These are phyloP conservation scores for Verticillium longisporum DNA, from an alignment of 2,329 filamentous ascomycete genomes.

Conservation along the genomic window DNA sequence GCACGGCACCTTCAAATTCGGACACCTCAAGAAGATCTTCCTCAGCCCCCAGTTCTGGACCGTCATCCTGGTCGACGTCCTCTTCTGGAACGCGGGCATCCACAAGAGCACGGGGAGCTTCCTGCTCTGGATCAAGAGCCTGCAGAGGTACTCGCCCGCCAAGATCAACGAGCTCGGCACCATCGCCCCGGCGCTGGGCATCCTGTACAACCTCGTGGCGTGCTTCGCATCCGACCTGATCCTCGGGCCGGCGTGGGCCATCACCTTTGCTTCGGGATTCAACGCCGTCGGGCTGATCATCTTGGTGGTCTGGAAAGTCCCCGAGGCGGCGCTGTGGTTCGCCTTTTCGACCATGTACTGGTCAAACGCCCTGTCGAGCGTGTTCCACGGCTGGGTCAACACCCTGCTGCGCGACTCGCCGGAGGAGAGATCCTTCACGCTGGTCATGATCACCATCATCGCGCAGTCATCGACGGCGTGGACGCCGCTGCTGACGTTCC, in stretches of 20 bases:
- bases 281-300: conserved; percentile 48
- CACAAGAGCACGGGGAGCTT: conserved; percentile 35
- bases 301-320: conserved; percentile 47
- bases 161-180: conserved; percentile 44
- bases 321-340: conserved; percentile 46
- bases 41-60: conserved; percentile 41
- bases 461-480: conserved; percentile 48
- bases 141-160: conserved; percentile 37
- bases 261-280: conserved; percentile 41
- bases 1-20: conserved; percentile 25
- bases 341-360: conserved; percentile 42
- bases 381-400: conserved; percentile 51
- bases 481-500: conserved; percentile 46
- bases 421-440: conserved; percentile 38
- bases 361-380: conserved; percentile 43
- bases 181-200: conserved; percentile 46
- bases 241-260: conserved; percentile 46
- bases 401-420: conserved; percentile 36
- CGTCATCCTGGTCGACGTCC: conserved; percentile 40
- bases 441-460: conserved; percentile 44
- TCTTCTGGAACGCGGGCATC: conserved; percentile 48
- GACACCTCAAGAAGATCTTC: conserved; percentile 25
- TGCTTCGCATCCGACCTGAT: conserved; percentile 49
- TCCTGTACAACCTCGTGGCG: conserved; percentile 46
- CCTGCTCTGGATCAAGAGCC: conserved; percentile 51